Evolutionary conservation across 108 stramenopile species (phyloP), one percentile per base, ranked within the genome.

Genomic region (Nitzschia inconspicua): DNA sequence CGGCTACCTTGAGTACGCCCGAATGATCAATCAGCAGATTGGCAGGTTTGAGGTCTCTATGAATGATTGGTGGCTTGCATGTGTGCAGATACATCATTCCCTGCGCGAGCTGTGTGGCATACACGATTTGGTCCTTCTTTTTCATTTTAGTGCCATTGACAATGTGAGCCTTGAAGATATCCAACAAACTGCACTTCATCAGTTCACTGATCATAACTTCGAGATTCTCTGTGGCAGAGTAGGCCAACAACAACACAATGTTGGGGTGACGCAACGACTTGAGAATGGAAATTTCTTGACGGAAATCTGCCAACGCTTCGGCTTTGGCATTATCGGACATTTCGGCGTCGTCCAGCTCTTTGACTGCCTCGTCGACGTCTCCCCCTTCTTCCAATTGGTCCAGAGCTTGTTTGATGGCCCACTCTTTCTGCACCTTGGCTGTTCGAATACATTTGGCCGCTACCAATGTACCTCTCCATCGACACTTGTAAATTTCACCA

Each of bases 1-100:
- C 98, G 3, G 91, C 72, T 51, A 99, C 95, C 65, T 97, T 96
- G 30, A 98, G 63, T 16, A 89, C 78, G 16, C 94, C 96, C 19
- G 72, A 72, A 40, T 78, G 82, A 60, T 97, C 96, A 44, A 94
- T 76, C 40, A 97, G 61, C 13, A 95, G 46, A 65, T 97, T 97
- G 9, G 85, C 88, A 24, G 77, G 82, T 62, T 94, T 94, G 47
- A 96, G 65, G 75, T 97, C 96, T 9, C 94, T 84, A 71, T 97
- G 96, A 24, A 97, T 83, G 60, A 97, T 86, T 1, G 84, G 84
- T 16, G 95, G 95, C 27, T 72, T 68, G 55, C 88, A 88, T 31
- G 88, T 87, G 71, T 97, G 96, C 34, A 97, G 66, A 72, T 95
- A 93, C 58, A 82, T 79, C 90, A 95, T 91, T 44, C 91, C 95